A percentile compares a stretch with the other conserved stretches of the same genome.
These are phyloP conservation scores for Periconia sp. DNA, from an alignment of 2,329 filamentous ascomycete species.

Conservation along the genomic window DNA sequence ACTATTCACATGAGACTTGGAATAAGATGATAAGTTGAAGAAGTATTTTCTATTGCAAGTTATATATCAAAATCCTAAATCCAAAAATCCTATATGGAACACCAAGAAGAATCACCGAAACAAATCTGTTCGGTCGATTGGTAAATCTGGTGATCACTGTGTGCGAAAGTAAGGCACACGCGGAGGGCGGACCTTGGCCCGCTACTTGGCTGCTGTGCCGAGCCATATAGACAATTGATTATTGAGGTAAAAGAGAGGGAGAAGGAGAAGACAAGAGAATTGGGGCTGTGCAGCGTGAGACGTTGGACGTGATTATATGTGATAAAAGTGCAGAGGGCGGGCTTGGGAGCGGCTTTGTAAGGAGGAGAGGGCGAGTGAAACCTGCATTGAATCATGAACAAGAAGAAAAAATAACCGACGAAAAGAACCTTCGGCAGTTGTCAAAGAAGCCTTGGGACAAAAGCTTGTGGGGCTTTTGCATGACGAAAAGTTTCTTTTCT, in stretches of 20 bases:
- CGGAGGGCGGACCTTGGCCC: conserved; percentile 18
- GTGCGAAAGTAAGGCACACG: background rate
- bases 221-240: background rate
- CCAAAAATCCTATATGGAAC: background rate
- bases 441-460: conserved; percentile 16
- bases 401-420: conserved; percentile 13
- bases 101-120: background rate
- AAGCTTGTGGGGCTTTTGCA: conserved; percentile 11
- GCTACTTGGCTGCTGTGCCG: conserved; percentile 12
- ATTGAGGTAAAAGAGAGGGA: background rate
- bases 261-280: background rate
- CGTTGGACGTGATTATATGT: conserved; percentile 4
- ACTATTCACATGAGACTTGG: background rate
- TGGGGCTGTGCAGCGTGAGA: conserved; percentile 22
- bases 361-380: conserved; percentile 1
- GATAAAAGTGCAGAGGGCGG: conserved; percentile 2
- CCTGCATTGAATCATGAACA: conserved; percentile 6
- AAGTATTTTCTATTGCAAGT: conserved; percentile 15
- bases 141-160: conserved; percentile 7
- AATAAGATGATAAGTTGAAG: conserved; percentile 1
- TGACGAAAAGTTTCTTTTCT: background rate
- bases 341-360: conserved; percentile 7
- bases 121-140: conserved; percentile 7
- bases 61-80: conserved; percentile 6
- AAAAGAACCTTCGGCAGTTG: conserved; percentile 3